Base-by-base conservation (phyloP, 768 basidiomycete species). In the Boletus vinaceobasis region DNA sequence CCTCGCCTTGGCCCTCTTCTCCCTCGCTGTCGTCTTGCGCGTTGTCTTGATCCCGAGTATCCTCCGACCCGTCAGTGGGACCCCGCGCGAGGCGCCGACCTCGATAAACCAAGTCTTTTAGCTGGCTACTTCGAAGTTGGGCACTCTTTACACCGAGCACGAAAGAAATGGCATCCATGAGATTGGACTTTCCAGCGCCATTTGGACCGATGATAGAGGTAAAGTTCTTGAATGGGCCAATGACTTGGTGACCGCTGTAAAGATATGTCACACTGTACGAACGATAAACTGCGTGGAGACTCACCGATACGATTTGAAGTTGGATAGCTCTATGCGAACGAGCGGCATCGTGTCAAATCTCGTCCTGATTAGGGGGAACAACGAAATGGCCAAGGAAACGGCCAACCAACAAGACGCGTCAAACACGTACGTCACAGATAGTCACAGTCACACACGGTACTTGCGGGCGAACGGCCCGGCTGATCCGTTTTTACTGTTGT, bases 161-260 rank as follows among this genome's bases (percentile, higher is more conserved):
- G 69, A 99, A 98, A 4, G 97, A 98, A 60, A 99, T 98, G 48
- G 97, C 97, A 69, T 99, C 97, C 97, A 98, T 98, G 52, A 98
- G 84, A 70, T 99, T 99, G 10, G 93, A 96, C 69, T 99, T 98
- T 56, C 97, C 97, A 1, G 96, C 93, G 53, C 97, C 96, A 87
- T 99, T 98, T 35, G 97, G 96, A 21, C 97, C 97, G 63, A 99
- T 98, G 51, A 98, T 81, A 11, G 93, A 96, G 0, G 96, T 95
- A 73, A 99, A 99, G 65, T 87, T 85, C 74, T 82, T 85, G 76
- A 95, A 94, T 1, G 93, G 93, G 1, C 93, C 94, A 45, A 95
- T 92, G 29, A 83, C 81, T 70, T 93, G 90, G 68, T 89, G 87
- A 37, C 87, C 86, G 55, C 88, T 88, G 63, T 7, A 36, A 32